Conservation (phyloP, 371 early-diverging fungal species). For the Lichtheimia corymbifera region DNA sequence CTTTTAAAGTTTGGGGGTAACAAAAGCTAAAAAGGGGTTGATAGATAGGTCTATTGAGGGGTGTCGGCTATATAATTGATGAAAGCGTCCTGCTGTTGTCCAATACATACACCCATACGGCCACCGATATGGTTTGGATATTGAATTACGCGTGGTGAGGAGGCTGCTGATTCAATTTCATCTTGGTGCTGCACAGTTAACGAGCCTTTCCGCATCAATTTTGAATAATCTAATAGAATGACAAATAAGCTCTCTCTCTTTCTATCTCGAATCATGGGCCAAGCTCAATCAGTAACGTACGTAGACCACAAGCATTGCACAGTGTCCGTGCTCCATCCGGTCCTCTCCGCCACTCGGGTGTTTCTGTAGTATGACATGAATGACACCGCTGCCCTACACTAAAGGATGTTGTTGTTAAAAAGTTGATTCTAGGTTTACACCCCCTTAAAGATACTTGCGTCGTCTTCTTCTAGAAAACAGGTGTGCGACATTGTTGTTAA, state of each 20-base stretch:
- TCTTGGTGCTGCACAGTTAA: constrained; percentile 1
- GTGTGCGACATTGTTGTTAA: background rate
- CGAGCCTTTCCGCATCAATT: constrained; percentile 9
- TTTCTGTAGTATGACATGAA: constrained; percentile 62
- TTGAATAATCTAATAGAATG: constrained; percentile 12
- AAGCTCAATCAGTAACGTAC: constrained; percentile 32
- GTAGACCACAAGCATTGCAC: constrained; percentile 72
- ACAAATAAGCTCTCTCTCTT: background rate
- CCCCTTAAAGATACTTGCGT: constrained; percentile 9
- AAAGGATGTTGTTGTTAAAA: background rate
- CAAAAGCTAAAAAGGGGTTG: too few relatives aligned
- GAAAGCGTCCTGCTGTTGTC: background rate
- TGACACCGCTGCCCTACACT: constrained; percentile 52
- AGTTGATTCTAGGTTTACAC: background rate
- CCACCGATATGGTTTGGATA: background rate
- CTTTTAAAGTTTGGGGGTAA: too few relatives aligned
- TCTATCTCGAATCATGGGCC: background rate
- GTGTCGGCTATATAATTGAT: background rate
- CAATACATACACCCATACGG: background rate
- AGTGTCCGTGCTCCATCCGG: constrained; percentile 69
- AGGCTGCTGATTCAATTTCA: background rate
- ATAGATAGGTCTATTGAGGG: too few relatives aligned
- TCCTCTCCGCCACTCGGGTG: constrained; percentile 75
- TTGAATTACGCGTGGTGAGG: background rate
- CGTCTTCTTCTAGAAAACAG: constrained; percentile 28